These are phyloP conservation scores for Cyclostephanos tholiformis DNA, from an alignment of 108 stramenopile genomes.

Conservation along the genomic window DNA sequence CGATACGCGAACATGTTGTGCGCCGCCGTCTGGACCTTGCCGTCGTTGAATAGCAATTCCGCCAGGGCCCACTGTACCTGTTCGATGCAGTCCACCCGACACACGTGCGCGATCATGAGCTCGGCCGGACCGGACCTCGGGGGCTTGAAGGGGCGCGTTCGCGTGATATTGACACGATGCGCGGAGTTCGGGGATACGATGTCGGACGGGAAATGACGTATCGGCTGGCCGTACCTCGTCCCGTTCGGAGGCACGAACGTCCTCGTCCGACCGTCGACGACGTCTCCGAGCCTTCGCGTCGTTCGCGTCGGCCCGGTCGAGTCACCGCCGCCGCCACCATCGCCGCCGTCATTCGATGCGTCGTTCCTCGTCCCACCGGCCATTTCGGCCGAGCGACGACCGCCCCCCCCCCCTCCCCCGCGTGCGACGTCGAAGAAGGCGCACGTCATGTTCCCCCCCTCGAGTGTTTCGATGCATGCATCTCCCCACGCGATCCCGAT, in stretches of 20 bases:
- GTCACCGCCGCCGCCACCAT: too few relatives aligned
- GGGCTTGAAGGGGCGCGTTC: constrained; percentile 66
- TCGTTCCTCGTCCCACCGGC: not conserved
- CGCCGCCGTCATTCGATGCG: not conserved
- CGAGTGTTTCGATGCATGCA: constrained; percentile 45
- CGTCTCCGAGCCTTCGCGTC: too few relatives aligned
- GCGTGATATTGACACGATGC: constrained; percentile 31
- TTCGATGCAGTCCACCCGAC: constrained; percentile 56
- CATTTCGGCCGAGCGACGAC: too few relatives aligned
- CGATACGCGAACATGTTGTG: constrained; percentile 92
- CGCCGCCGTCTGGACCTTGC: constrained; percentile 65
- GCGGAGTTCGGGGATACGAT: constrained; percentile 42
- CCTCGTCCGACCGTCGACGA: constrained; percentile 12
- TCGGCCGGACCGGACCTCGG: constrained; percentile 62
- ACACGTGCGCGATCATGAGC: constrained; percentile 63
- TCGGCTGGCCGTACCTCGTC: constrained; percentile 49
- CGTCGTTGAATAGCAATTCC: constrained; percentile 61
- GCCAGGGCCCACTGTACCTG: constrained; percentile 66
- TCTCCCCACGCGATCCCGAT: constrained; percentile 72
- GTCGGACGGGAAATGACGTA: constrained; percentile 43
- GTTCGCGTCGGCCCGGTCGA: too few relatives aligned
- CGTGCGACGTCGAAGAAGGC: not conserved
- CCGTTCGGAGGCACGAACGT: constrained; percentile 45
- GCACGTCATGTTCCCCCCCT: not conserved
- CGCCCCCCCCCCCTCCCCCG: too few relatives aligned